These are phyloP conservation scores for Exophiala alcalophila DNA, from an alignment of 2,329 filamentous ascomycete species.

Conservation along the genomic window DNA sequence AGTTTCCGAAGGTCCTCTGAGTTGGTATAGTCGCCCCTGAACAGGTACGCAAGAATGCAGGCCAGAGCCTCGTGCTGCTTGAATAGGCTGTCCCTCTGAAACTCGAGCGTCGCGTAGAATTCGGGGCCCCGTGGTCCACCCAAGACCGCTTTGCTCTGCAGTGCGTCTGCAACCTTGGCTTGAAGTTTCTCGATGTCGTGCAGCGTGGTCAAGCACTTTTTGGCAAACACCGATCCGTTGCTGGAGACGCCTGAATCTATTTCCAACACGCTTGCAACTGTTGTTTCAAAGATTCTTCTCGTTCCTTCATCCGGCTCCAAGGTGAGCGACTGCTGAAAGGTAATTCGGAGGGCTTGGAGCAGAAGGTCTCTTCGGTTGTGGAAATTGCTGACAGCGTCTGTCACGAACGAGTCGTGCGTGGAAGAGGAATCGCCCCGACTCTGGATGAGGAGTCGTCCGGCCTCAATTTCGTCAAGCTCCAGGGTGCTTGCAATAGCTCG, in stretches of 20 bases:
- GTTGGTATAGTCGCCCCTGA: conserved; percentile 70
- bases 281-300: conserved; percentile 44
- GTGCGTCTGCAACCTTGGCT: conserved; percentile 69
- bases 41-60: conserved; percentile 72
- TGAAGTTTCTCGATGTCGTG: conserved; percentile 73
- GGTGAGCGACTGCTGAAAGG: conserved; percentile 67
- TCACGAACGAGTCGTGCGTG: conserved; percentile 69
- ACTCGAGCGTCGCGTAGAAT: conserved; percentile 72
- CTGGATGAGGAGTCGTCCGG: conserved; percentile 71
- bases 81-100: conserved; percentile 74
- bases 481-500: conserved; percentile 82
- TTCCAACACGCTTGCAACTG: conserved; percentile 58
- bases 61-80: conserved; percentile 87
- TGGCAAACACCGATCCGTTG: conserved; percentile 63
- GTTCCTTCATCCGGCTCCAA: conserved; percentile 56
- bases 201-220: conserved; percentile 75
- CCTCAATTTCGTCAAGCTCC: conserved; percentile 83
- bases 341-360: conserved; percentile 77
- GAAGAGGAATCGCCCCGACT: conserved; percentile 57
- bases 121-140: conserved; percentile 64
- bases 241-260: conserved; percentile 48
- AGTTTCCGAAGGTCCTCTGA: conserved; percentile 71
- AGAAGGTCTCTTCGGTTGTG: conserved; percentile 81
- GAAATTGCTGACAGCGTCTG: conserved; percentile 80
- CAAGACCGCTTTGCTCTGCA: conserved; percentile 71